phyloP scores from a whole-genome alignment of 108 stramenopile genomes.

The Ochromonas danica region DNA sequence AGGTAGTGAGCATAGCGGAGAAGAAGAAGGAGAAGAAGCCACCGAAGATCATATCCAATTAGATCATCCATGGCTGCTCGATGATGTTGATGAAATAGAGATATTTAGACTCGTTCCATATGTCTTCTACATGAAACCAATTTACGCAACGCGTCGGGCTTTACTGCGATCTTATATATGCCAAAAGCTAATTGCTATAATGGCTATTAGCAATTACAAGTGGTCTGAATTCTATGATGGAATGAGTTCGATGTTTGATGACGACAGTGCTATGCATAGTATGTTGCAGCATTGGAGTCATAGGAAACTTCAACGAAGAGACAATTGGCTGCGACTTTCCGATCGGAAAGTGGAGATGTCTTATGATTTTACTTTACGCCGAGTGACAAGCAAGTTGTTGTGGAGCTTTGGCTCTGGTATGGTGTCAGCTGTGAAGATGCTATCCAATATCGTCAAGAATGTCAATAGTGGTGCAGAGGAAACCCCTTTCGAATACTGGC shows the following conservation, averaged over 20 bases:
- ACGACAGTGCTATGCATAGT: too few relatives aligned
- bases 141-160: too few relatives aligned
- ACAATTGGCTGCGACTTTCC: too few relatives aligned
- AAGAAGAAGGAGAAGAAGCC: constrained; percentile 8
- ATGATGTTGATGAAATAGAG: background rate
- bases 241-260: too few relatives aligned
- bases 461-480: background rate
- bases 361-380: background rate
- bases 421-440: background rate
- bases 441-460: background rate
- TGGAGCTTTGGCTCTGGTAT: background rate
- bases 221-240: too few relatives aligned
- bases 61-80: background rate
- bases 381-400: background rate
- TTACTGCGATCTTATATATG: too few relatives aligned
- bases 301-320: too few relatives aligned
- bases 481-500: constrained; percentile 4
- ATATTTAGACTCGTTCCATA: background rate
- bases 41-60: constrained; percentile 11
- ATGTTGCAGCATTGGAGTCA: too few relatives aligned
- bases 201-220: too few relatives aligned
- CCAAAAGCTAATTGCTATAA: too few relatives aligned
- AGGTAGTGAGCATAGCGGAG: background rate
- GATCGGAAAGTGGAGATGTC: background rate
- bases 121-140: background rate